Percentiles rank a stretch among this genome's conserved stretches.
phyloP scores from a whole-genome alignment of 352 stramenopile genomes.

The Pythium periplocum region DNA sequence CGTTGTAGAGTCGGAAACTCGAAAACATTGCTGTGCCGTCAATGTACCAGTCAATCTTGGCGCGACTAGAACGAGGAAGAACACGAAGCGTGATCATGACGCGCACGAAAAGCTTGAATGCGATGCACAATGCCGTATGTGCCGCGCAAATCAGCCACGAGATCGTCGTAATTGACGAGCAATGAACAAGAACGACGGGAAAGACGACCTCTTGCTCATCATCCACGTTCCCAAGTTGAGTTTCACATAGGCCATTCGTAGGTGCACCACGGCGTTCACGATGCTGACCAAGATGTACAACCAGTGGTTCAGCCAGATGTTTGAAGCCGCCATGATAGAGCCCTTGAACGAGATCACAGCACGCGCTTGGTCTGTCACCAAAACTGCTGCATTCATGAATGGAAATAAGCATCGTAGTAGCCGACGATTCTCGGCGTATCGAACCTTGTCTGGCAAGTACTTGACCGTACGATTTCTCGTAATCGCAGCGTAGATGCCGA shows the following conservation, averaged over 20 bases:
- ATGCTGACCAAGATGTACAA: constrained; percentile 57
- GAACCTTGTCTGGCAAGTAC: constrained; percentile 37
- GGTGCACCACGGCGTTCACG: constrained; percentile 35
- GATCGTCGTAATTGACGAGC: constrained; percentile 34
- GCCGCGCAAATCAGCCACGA: constrained; percentile 58
- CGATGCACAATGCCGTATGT: constrained; percentile 26
- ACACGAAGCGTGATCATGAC: constrained; percentile 29
- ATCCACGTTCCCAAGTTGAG: constrained; percentile 51
- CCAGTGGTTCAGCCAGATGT: constrained; percentile 72
- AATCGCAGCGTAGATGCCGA: constrained; percentile 42
- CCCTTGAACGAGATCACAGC: constrained; percentile 48
- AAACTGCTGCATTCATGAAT: constrained; percentile 35
- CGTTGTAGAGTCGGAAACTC: constrained; percentile 57
- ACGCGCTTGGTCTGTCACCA: constrained; percentile 28
- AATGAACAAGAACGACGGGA: constrained; percentile 60
- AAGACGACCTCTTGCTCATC: constrained; percentile 36
- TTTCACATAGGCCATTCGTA: constrained; percentile 40
- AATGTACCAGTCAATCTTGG: constrained; percentile 44
- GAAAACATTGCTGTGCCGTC: constrained; percentile 42
- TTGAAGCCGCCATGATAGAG: constrained; percentile 41
- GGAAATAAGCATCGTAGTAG: constrained; percentile 38
- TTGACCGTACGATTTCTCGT: constrained; percentile 28
- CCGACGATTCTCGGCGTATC: constrained; percentile 22
- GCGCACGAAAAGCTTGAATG: constrained; percentile 26
- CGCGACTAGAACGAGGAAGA: constrained; percentile 20